Evolutionary conservation across 192 early-diverging fungal genomes (phyloP).

Genomic region (Allomyces javanicus): DNA sequence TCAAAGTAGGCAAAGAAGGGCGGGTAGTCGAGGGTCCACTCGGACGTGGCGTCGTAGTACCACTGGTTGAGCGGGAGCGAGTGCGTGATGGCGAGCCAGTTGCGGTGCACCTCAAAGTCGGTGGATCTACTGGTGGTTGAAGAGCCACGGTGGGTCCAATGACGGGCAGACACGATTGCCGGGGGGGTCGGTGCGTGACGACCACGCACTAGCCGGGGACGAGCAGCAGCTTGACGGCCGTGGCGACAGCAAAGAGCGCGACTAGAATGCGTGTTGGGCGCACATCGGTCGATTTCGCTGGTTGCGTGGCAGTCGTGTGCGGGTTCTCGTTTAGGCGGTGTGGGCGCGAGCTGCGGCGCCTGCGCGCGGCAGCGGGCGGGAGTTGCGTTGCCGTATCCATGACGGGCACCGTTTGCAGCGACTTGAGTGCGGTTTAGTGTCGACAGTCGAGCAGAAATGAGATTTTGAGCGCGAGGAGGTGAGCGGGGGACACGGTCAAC

Average conservation of each 20-base stretch:
- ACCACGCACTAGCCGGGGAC: slow-evolving; percentile 46
- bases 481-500: no score
- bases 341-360: no score
- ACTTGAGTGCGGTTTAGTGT: no score
- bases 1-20: slow-evolving; percentile 98
- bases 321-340: no score
- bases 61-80: slow-evolving; percentile 58
- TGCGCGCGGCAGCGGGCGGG: no score
- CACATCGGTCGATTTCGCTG: no score
- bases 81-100: slow-evolving; percentile 88
- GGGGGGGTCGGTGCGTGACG: neutral
- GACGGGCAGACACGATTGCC: neutral
- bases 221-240: slow-evolving; percentile 38
- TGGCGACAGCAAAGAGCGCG: slow-evolving; percentile 12
- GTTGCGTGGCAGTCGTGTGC: no score
- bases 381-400: no score
- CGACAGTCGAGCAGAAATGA: no score
- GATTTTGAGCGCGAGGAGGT: no score
- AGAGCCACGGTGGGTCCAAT: neutral
- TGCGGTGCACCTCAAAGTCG: slow-evolving; percentile 97
- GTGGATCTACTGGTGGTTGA: slow-evolving; percentile 48
- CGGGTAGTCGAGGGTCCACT: slow-evolving; percentile 93
- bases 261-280: neutral
- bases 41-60: slow-evolving; percentile 70
- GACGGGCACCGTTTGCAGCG: no score